A percentile compares a stretch with the other conserved stretches of the same genome.
phyloP scores from a whole-genome alignment of 192 early-diverging fungal species.

The Tieghemiomyces parasiticus region DNA sequence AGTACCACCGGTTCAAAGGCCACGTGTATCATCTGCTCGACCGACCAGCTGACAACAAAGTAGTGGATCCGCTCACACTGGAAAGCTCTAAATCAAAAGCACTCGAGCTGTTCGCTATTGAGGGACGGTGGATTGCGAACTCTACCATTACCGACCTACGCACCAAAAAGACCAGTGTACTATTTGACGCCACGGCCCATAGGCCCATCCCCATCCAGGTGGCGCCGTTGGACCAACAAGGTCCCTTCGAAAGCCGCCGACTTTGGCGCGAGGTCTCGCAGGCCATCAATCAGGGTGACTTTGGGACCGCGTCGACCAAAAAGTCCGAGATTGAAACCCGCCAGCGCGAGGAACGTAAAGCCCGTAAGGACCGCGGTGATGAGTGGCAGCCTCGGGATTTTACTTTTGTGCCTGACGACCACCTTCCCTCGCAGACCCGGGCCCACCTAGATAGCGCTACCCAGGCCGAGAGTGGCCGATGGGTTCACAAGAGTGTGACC shows the following conservation, averaged over 20 bases:
- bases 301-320: conserved; percentile 44
- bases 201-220: conserved; percentile 37
- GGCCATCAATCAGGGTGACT: conserved; percentile 49
- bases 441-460: neutral
- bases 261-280: conserved; percentile 55
- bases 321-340: conserved; percentile 56
- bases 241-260: conserved; percentile 44
- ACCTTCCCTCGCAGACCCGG: neutral
- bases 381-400: conserved; percentile 38
- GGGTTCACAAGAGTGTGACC: neutral
- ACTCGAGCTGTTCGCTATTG: conserved; percentile 22
- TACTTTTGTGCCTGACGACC: conserved; percentile 23
- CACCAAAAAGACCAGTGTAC: conserved; percentile 26
- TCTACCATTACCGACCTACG: conserved; percentile 37
- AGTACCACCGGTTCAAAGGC: conserved; percentile 63
- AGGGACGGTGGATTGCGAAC: conserved; percentile 53
- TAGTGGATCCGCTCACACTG: conserved; percentile 7
- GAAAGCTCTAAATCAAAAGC: neutral
- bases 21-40: conserved; percentile 14
- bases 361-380: conserved; percentile 34
- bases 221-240: conserved; percentile 38
- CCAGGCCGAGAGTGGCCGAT: neutral
- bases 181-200: conserved; percentile 43
- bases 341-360: conserved; percentile 44
- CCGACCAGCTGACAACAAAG: conserved; percentile 6